Evolutionary conservation across 805 yeast genomes (phyloP).

Genomic region (Zygosaccharomyces gambellarensis): DNA sequence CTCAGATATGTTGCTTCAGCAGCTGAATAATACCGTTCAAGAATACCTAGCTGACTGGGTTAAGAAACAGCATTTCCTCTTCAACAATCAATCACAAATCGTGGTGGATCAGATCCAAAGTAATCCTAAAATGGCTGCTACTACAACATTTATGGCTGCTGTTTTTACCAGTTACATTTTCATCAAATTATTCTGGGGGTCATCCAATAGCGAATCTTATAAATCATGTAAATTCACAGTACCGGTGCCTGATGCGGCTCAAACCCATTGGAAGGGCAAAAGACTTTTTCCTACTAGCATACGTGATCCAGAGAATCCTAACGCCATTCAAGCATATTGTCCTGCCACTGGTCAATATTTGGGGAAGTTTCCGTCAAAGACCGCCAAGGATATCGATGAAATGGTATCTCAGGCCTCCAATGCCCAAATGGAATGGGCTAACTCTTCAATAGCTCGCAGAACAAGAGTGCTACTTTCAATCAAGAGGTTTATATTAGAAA

Average conservation of each 20-base stretch:
- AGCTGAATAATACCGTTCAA: conserved; percentile 27
- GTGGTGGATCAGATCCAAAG: conserved; percentile 14
- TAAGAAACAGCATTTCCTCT: conserved; percentile 14
- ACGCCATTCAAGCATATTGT: conserved; percentile 75
- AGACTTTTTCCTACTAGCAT: conserved; percentile 63
- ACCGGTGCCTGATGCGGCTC: conserved; percentile 27
- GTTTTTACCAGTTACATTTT: conserved; percentile 17
- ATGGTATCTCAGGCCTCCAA: conserved; percentile 41
- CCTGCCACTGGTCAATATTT: conserved; percentile 93
- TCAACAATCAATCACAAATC: conserved; percentile 15
- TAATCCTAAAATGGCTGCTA: conserved; percentile 13
- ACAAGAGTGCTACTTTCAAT: conserved; percentile 67
- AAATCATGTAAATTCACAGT: conserved; percentile 21
- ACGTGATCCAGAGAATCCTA: conserved; percentile 56
- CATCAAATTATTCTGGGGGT: conserved; percentile 19
- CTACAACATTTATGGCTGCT: conserved; percentile 17
- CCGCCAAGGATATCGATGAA: conserved; percentile 65
- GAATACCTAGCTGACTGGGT: conserved; percentile 24
- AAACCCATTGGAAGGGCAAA: conserved; percentile 76
- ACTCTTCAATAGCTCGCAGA: conserved; percentile 57
- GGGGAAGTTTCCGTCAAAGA: conserved; percentile 63
- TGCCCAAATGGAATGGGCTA: conserved; percentile 35
- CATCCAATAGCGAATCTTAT: conserved; percentile 4
- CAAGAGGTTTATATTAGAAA: conserved; percentile 62
- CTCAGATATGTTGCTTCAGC: conserved; percentile 28